A percentile compares a stretch with the other conserved stretches of the same genome.
phyloP scores from a whole-genome alignment of 164 flowering plant species.

The Pachysandra terminalis region DNA sequence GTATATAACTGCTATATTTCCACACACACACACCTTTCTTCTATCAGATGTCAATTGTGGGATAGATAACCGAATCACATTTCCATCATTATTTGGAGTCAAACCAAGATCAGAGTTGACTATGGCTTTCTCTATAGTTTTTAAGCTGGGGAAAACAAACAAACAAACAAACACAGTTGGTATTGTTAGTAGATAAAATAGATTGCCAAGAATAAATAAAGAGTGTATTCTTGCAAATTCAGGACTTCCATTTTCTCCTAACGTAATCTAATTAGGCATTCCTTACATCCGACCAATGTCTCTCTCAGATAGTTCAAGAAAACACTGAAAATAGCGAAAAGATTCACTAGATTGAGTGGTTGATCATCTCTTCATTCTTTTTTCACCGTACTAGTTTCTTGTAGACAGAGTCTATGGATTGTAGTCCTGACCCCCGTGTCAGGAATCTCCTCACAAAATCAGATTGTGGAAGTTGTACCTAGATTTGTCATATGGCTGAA shows the following conservation, averaged over 20 bases:
- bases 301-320: no score
- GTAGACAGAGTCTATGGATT: no score
- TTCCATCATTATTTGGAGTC: slow-evolving; percentile 93
- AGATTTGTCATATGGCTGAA: slow-evolving; percentile 94
- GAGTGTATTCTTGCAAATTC: background rate
- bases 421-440: no score
- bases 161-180: slow-evolving; percentile 11
- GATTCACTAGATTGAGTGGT: no score
- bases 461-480: slow-evolving; percentile 40
- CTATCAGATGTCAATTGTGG: slow-evolving; percentile 93
- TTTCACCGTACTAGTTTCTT: no score
- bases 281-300: no score
- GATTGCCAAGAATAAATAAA: background rate
- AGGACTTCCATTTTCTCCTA: background rate
- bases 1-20: no score
- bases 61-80: slow-evolving; percentile 69
- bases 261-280: no score
- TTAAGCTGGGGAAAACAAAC: no score
- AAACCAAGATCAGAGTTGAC: slow-evolving; percentile 76
- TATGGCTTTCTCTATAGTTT: slow-evolving; percentile 90
- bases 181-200: background rate
- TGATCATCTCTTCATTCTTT: no score
- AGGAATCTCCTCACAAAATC: no score
- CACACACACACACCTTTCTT: slow-evolving; percentile 57
- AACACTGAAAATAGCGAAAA: no score